Evolutionary conservation across 257 asterid species (phyloP), one percentile per base, ranked within the genome.

Genomic region (Penstemon davidsonii): DNA sequence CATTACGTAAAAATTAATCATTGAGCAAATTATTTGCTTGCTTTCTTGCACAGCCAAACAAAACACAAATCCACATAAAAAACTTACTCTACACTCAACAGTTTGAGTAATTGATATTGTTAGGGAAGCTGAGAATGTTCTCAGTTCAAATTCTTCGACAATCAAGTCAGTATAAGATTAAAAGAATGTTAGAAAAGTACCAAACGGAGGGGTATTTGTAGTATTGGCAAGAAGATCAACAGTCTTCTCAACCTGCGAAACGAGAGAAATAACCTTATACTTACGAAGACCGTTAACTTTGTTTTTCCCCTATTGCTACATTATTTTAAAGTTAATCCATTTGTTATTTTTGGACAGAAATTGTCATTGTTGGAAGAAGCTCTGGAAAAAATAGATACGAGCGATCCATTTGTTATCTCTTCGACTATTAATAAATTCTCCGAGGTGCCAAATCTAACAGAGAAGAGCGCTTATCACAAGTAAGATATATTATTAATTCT

Each of bases 361-460:
- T 57, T 93, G 78, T 72, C 80, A 38, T 64, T 71, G 58, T 71
- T 93, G 55, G 96, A 90, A 79, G 83, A 79, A 70, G 87, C 88
- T 61, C 77, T 90, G 19, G 38, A 73, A 60, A 76, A 70, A 75
- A 86, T 80, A 75, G 81, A 83, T 81, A 75, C 96, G 33, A 78
- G 88, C 75, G 95, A 80, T 81, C 89, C 89, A 41, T 73, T 75
- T 66, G 75, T 76, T 60, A 85, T 90, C 58, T 79, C 96, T 74
- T 64, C 88, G 57, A 78, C 68, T 62, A 87, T 93, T 49, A 75
- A 50, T 60, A 76, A 74, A 60, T 90, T 81, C 79, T 81, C 99
- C 5, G 44, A 67, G 42, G 68, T 19, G 41, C 97, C 99, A 68
- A 73, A 63, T 64, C 73, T 87, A 85, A 88, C 85, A 65, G 72